phyloP scores from a whole-genome alignment of 345 rosid genomes.

The Salix suchowensis region DNA sequence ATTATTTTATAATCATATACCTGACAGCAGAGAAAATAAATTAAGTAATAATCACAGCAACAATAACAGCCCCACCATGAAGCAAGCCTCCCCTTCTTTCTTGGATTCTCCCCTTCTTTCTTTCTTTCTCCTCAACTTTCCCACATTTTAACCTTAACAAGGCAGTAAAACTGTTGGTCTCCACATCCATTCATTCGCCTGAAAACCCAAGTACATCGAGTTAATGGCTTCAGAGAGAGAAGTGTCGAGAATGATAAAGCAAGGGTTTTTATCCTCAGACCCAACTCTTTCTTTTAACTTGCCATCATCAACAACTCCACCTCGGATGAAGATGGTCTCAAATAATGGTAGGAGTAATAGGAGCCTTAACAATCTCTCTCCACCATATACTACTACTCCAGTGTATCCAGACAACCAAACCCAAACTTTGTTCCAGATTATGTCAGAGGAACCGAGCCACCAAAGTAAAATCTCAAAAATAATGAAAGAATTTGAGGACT shows the following conservation, averaged over 20 bases:
- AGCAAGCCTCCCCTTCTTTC: too few relatives aligned
- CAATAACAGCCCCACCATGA: too few relatives aligned
- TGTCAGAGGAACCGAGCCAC: constrained; percentile 66
- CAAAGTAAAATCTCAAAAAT: constrained; percentile 49
- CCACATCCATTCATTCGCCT: not conserved
- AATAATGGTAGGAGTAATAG: constrained; percentile 31
- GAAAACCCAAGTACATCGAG: too few relatives aligned
- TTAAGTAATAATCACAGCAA: too few relatives aligned
- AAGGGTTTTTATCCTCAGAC: constrained; percentile 73
- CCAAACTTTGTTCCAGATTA: constrained; percentile 84
- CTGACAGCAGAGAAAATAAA: too few relatives aligned
- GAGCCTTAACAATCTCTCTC: constrained; percentile 6
- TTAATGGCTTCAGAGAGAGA: constrained; percentile 64
- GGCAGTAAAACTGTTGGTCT: not conserved
- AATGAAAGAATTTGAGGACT: constrained; percentile 53
- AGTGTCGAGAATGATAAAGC: constrained; percentile 74
- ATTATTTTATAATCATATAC: too few relatives aligned
- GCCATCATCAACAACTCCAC: constrained; percentile 33
- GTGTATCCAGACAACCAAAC: constrained; percentile 18
- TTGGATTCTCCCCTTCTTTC: too few relatives aligned
- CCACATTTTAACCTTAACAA: too few relatives aligned
- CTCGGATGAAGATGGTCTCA: constrained; percentile 17
- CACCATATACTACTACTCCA: constrained; percentile 18
- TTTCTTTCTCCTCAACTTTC: too few relatives aligned
- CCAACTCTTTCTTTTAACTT: constrained; percentile 52